Evolutionary conservation across 176 grass and related monocot genomes (phyloP).

Genomic region (Rhynchospora pubera): DNA sequence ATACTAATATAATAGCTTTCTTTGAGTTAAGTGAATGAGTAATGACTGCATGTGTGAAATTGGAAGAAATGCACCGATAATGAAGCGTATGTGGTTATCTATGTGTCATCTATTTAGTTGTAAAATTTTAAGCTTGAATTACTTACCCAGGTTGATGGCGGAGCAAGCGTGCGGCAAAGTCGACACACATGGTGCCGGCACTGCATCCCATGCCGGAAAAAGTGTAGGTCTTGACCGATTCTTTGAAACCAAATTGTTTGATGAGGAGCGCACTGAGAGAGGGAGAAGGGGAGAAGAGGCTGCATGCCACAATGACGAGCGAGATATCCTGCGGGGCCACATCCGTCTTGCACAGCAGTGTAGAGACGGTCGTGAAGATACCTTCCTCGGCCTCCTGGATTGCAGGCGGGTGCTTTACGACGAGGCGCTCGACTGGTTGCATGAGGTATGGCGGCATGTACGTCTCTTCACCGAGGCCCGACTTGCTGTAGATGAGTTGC

Average conservation of each 20-base stretch:
- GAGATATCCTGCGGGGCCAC: constrained; percentile 26
- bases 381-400: constrained; percentile 71
- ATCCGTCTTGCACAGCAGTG: constrained; percentile 57
- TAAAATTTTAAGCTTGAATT: too few relatives aligned
- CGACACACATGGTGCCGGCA: constrained; percentile 43
- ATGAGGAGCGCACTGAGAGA: constrained; percentile 54
- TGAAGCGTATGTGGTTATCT: too few relatives aligned
- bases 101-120: too few relatives aligned
- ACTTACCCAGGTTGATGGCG: neutral
- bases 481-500: constrained; percentile 68
- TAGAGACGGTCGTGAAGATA: constrained; percentile 39
- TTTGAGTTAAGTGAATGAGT: too few relatives aligned
- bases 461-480: constrained; percentile 71
- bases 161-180: constrained; percentile 53
- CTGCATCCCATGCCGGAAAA: constrained; percentile 85
- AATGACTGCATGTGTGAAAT: too few relatives aligned
- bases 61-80: too few relatives aligned
- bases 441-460: constrained; percentile 62
- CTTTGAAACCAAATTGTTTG: constrained; percentile 29
- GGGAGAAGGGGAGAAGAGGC: constrained; percentile 59
- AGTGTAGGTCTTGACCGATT: constrained; percentile 48
- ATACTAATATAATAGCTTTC: too few relatives aligned
- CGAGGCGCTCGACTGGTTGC: constrained; percentile 26
- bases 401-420: constrained; percentile 32
- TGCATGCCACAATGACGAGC: constrained; percentile 59